These are phyloP conservation scores for Rhodotorula paludigena DNA, from an alignment of 768 basidiomycete species.

Conservation along the genomic window DNA sequence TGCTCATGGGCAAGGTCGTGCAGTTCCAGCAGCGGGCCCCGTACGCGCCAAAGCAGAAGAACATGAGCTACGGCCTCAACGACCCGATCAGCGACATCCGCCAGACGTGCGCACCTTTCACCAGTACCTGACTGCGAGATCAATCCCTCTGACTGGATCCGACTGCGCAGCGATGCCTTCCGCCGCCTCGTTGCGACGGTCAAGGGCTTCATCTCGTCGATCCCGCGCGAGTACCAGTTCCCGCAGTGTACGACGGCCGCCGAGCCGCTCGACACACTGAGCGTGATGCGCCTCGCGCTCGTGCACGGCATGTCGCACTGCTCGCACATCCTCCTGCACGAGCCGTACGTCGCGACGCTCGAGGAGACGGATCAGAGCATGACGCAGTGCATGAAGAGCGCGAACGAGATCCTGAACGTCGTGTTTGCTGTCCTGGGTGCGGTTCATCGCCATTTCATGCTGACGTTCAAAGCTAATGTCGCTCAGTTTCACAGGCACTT, in stretches of 20 bases:
- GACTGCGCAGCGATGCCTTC: conserved; percentile 35
- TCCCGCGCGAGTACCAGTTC: conserved; percentile 39
- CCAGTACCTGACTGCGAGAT: neutral
- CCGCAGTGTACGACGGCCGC: neutral
- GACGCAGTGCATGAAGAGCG: conserved; percentile 18
- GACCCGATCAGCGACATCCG: conserved; percentile 13
- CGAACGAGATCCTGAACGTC: conserved; percentile 26
- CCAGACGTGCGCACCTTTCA: neutral
- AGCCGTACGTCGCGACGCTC: conserved; percentile 30
- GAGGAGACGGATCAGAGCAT: conserved; percentile 18
- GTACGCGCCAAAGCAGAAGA: neutral
- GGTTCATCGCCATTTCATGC: neutral
- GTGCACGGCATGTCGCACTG: conserved; percentile 32
- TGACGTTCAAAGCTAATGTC: neutral
- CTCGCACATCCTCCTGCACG: conserved; percentile 38
- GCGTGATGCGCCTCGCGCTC: conserved; percentile 24
- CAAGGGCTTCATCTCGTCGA: conserved; percentile 34
- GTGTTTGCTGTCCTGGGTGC: conserved; percentile 22
- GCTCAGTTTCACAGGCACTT: neutral
- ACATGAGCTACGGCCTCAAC: neutral
- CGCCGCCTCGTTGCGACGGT: conserved; percentile 34
- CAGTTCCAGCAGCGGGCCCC: conserved; percentile 25
- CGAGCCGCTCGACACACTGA: neutral
- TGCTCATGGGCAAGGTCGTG: conserved; percentile 19
- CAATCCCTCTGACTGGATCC: neutral